Evolutionary conservation across 257 asterid species (phyloP), one percentile per base, ranked within the genome.

Genomic region (Gentiana dahurica): DNA sequence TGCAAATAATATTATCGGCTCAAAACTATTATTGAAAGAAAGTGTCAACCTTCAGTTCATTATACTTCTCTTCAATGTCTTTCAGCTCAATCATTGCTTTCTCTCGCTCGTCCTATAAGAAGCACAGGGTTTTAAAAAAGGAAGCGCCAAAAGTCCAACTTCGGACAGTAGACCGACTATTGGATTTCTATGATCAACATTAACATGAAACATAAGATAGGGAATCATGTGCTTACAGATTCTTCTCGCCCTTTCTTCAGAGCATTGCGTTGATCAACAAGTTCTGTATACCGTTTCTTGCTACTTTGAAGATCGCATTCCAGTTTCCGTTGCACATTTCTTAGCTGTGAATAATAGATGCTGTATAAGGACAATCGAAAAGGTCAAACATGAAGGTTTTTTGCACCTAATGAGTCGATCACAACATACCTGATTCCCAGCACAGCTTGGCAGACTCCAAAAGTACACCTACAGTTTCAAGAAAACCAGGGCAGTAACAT

Each of bases 381-480:
- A n/a, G 12, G 43, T 32, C 41, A 10, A 36, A 36, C 5, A 52
- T 1, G 13, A 2, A 11, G 49, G 59, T 24, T 48, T 60, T 53
- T 34, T 10, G 5, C 36, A 12, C 12, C 11, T 60, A 38, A 39
- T 35, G 38, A 49, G 37, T 7, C 8, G 59, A 15, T 47, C 36
- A 48, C 12, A 49, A 58, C 53, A 54, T 51, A 88, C 99, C 95
- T 92, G 99, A 71, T 88, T 92, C 56, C 97, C 97, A 70, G 97
- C 99, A 77, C 95, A 88, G 79, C 99, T 92, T 55, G 95, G 95
- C 63, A 92, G 95, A 67, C 99, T 92, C 97, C 97, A 92, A 69
- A 92, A 92, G 70, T 92, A 85, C 53, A 92, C 97, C 99, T 92
- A 79, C 64, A 77, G 68, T 50, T 54, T 53, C 1, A 55, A 41